phyloP scores from a whole-genome alignment of 345 rosid species.

The Garcia nutans region DNA sequence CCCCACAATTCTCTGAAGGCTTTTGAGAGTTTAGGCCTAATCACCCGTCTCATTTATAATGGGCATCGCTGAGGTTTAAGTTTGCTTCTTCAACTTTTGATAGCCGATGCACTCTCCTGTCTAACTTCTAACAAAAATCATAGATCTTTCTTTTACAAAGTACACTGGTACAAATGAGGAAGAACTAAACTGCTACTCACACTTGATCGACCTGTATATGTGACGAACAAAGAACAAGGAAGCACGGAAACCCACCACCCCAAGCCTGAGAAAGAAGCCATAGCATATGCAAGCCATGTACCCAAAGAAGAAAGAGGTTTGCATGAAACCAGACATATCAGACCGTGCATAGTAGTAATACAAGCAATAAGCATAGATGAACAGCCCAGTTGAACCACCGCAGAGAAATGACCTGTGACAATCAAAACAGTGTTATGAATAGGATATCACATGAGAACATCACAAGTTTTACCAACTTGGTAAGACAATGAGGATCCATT shows the following conservation, averaged over 20 bases:
- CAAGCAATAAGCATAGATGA: slow-evolving; percentile 23
- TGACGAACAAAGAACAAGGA: slow-evolving; percentile 18
- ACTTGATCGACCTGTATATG: slow-evolving; percentile 20
- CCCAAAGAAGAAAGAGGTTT: slow-evolving; percentile 25
- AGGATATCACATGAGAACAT: neutral
- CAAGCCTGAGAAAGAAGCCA: slow-evolving; percentile 26
- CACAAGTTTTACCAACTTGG: neutral
- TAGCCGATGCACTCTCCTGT: neutral
- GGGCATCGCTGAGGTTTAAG: neutral
- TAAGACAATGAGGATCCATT: too few relatives aligned
- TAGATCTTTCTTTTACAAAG: too few relatives aligned
- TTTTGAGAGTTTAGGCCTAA: neutral
- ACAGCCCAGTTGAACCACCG: slow-evolving; percentile 22
- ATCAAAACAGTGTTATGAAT: neutral
- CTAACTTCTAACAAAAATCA: neutral
- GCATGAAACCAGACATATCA: slow-evolving; percentile 28
- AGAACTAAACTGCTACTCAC: neutral
- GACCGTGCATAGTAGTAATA: slow-evolving; percentile 26
- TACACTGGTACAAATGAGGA: neutral
- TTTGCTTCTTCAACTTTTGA: neutral
- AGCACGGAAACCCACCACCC: slow-evolving; percentile 18
- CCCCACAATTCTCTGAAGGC: neutral
- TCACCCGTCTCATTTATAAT: neutral
- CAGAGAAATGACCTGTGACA: slow-evolving; percentile 20
- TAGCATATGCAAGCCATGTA: slow-evolving; percentile 28